Percentiles rank a stretch among this genome's conserved stretches.
These are phyloP conservation scores for Aspergillus brasiliensis DNA, from an alignment of 2,329 filamentous ascomycete genomes.

Conservation along the genomic window DNA sequence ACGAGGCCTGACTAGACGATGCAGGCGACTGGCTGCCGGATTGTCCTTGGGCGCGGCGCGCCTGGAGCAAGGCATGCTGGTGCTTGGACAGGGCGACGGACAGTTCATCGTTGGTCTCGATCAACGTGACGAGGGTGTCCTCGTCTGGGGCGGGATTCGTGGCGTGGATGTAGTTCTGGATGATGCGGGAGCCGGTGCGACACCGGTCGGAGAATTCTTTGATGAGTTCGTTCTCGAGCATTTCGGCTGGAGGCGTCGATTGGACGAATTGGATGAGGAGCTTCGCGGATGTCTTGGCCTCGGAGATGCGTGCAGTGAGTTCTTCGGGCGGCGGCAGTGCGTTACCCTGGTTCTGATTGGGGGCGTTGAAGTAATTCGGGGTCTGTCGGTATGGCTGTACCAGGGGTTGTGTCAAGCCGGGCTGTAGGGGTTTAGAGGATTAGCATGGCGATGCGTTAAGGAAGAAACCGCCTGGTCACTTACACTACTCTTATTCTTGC, in stretches of 20 bases:
- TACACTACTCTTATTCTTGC: slow-evolving; percentile 41
- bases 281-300: slow-evolving; percentile 86
- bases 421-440: slow-evolving; percentile 9
- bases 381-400: slow-evolving; percentile 32
- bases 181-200: slow-evolving; percentile 73
- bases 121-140: slow-evolving; percentile 88
- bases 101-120: slow-evolving; percentile 92
- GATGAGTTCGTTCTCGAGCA: slow-evolving; percentile 82
- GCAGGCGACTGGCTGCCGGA: slow-evolving; percentile 24
- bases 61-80: slow-evolving; percentile 72
- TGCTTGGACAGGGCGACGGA: slow-evolving; percentile 80
- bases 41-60: slow-evolving; percentile 46
- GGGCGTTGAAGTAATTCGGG: slow-evolving; percentile 24
- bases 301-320: slow-evolving; percentile 79
- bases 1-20: slow-evolving; percentile 16
- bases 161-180: slow-evolving; percentile 82
- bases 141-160: slow-evolving; percentile 83
- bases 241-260: slow-evolving; percentile 74
- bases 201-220: slow-evolving; percentile 90
- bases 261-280: slow-evolving; percentile 90
- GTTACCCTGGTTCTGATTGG: slow-evolving; percentile 53
- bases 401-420: slow-evolving; percentile 7
- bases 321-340: slow-evolving; percentile 69
- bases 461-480: slow-evolving; percentile 18
- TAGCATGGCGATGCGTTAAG: neutral